Percentiles rank a stretch among this genome's conserved stretches.
Conservation (phyloP, 768 basidiomycete species). For the Podaxis pistillaris region DNA sequence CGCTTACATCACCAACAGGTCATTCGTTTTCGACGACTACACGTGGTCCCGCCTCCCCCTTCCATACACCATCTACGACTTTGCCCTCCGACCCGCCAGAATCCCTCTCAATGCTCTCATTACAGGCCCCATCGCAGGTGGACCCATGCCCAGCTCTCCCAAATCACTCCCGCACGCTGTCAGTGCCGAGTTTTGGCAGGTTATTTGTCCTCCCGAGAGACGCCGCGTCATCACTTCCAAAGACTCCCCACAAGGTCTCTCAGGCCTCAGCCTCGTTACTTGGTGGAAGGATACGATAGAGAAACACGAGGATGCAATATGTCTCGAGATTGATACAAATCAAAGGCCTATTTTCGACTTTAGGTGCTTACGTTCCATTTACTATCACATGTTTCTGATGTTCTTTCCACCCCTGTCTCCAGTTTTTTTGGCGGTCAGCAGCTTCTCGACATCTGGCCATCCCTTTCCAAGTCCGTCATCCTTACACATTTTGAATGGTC, state of each 20-base stretch:
- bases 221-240: constrained; percentile 28
- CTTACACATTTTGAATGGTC: constrained; percentile 53
- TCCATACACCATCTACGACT: constrained; percentile 54
- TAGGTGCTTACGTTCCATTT: constrained; percentile 32
- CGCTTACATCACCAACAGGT: constrained; percentile 46
- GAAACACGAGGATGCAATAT: constrained; percentile 21
- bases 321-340: constrained; percentile 6
- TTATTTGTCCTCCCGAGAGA: constrained; percentile 38
- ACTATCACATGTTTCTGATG: not conserved
- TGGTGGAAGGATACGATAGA: constrained; percentile 49
- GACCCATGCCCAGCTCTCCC: constrained; percentile 17
- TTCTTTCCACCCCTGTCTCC: not conserved
- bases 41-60: constrained; percentile 55
- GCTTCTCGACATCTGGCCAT: constrained; percentile 31
- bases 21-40: constrained; percentile 65
- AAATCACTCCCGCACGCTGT: constrained; percentile 30
- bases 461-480: constrained; percentile 36
- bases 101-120: constrained; percentile 62
- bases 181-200: constrained; percentile 47
- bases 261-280: constrained; percentile 37
- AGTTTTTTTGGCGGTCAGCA: constrained; percentile 50
- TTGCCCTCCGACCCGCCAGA: constrained; percentile 46
- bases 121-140: constrained; percentile 54
- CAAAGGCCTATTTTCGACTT: constrained; percentile 43
- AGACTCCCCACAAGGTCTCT: constrained; percentile 31